A percentile compares a stretch with the other conserved stretches of the same genome.
These are phyloP conservation scores for Moesziomyces antarcticus DNA, from an alignment of 1,284 basidiomycete species.

Conservation along the genomic window DNA sequence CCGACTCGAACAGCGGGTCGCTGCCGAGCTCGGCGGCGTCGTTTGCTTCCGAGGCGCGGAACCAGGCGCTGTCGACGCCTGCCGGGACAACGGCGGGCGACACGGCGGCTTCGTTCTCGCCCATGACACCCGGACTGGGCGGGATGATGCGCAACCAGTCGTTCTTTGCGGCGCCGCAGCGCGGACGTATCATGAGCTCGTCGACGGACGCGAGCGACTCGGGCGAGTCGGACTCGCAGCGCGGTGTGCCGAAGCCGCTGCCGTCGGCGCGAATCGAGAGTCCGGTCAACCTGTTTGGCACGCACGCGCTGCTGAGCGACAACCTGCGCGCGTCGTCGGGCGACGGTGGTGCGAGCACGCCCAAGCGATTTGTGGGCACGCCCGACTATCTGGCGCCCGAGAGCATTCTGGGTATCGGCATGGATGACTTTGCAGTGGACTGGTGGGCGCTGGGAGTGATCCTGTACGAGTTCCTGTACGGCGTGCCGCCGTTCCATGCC, in stretches of 20 bases:
- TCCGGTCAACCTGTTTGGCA: constrained; percentile 52
- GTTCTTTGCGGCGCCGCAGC: constrained; percentile 51
- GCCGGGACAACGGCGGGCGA: constrained; percentile 46
- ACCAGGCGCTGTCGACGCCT: constrained; percentile 31
- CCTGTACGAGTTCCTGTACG: constrained; percentile 97
- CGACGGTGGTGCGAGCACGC: constrained; percentile 72
- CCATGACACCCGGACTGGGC: constrained; percentile 48
- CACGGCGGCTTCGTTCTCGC: constrained; percentile 49
- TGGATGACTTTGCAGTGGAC: constrained; percentile 94
- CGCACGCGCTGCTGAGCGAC: constrained; percentile 48
- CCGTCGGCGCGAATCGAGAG: constrained; percentile 57
- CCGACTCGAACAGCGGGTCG: constrained; percentile 38
- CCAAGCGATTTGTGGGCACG: constrained; percentile 81
- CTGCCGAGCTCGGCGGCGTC: constrained; percentile 46
- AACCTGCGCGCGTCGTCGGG: constrained; percentile 67
- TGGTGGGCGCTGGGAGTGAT: constrained; percentile 99
- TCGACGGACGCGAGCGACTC: constrained; percentile 60
- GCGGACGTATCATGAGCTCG: constrained; percentile 49
- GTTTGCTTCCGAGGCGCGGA: constrained; percentile 30
- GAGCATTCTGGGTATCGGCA: constrained; percentile 92
- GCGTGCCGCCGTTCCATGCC: constrained; percentile 96
- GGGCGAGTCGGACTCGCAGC: constrained; percentile 51
- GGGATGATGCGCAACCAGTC: constrained; percentile 52
- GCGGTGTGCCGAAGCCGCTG: constrained; percentile 34
- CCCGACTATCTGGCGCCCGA: constrained; percentile 97